Evolutionary conservation across 768 basidiomycete genomes (phyloP).

Genomic region (Kwoniella botswanensis): DNA sequence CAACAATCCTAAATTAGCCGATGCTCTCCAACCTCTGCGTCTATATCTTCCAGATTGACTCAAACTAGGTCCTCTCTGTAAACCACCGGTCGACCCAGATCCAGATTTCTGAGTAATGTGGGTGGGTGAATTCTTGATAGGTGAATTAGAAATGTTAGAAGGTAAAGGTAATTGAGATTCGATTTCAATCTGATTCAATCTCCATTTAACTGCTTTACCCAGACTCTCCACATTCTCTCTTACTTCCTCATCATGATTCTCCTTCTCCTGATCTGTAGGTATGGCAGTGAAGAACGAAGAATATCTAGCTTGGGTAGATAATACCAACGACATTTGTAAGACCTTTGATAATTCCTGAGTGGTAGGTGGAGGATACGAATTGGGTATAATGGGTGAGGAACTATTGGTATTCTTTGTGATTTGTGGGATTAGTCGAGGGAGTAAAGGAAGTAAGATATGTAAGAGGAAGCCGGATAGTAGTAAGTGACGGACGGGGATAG

Average conservation of each 20-base stretch:
- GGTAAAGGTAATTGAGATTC: constrained; percentile 6
- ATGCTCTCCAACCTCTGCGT: constrained; percentile 46
- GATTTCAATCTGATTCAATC: constrained; percentile 16
- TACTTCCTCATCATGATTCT: constrained; percentile 40
- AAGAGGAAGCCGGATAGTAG: constrained; percentile 54
- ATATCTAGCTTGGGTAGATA: constrained; percentile 53
- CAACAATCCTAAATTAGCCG: constrained; percentile 23
- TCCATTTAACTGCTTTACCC: constrained; percentile 41
- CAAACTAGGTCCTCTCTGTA: constrained; percentile 38
- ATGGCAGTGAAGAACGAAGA: constrained; percentile 40
- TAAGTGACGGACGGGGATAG: constrained; percentile 50
- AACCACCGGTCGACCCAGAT: neutral
- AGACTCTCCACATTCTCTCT: constrained; percentile 42
- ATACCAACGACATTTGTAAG: constrained; percentile 53
- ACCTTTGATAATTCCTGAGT: constrained; percentile 46
- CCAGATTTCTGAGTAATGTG: neutral
- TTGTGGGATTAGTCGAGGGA: constrained; percentile 44
- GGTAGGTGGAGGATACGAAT: constrained; percentile 26
- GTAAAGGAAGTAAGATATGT: constrained; percentile 54
- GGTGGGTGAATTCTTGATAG: constrained; percentile 6
- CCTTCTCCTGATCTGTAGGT: constrained; percentile 6
- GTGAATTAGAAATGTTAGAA: neutral
- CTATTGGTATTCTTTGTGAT: constrained; percentile 27
- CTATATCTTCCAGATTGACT: constrained; percentile 39
- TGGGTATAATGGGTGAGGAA: constrained; percentile 9